A percentile compares a stretch with the other conserved stretches of the same genome.
phyloP scores from a whole-genome alignment of 2,329 filamentous ascomycete genomes.

The Epichloe amarillans region DNA sequence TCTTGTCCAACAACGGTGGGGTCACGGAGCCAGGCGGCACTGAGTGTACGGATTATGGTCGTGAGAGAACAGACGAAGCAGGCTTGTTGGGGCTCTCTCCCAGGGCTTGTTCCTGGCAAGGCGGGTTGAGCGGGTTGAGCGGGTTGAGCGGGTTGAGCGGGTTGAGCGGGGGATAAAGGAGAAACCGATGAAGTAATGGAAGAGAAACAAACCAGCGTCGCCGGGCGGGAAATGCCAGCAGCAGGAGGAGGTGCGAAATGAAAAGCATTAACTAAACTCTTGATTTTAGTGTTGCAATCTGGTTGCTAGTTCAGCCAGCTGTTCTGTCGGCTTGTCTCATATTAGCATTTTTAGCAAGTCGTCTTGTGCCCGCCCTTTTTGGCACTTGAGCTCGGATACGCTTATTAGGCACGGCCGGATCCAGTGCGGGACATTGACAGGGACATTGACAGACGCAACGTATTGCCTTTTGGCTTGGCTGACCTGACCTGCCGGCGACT shows the following conservation, averaged over 20 bases:
- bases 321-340: neutral
- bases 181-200: neutral
- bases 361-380: neutral
- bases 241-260: neutral
- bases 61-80: neutral
- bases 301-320: neutral
- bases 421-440: no score
- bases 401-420: no score
- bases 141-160: no score
- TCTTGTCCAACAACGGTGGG: neutral
- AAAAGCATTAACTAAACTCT: neutral
- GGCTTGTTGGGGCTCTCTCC: neutral
- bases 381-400: neutral
- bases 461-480: no score
- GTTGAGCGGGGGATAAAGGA: neutral
- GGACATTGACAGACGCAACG: no score
- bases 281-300: neutral
- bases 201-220: no score
- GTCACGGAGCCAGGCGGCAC: neutral
- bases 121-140: neutral
- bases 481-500: no score
- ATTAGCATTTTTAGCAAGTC: no score
- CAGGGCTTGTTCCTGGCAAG: neutral
- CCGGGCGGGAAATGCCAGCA: no score
- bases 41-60: neutral